phyloP scores from a whole-genome alignment of 306 rosid genomes.

The Sicyos baderoa region DNA sequence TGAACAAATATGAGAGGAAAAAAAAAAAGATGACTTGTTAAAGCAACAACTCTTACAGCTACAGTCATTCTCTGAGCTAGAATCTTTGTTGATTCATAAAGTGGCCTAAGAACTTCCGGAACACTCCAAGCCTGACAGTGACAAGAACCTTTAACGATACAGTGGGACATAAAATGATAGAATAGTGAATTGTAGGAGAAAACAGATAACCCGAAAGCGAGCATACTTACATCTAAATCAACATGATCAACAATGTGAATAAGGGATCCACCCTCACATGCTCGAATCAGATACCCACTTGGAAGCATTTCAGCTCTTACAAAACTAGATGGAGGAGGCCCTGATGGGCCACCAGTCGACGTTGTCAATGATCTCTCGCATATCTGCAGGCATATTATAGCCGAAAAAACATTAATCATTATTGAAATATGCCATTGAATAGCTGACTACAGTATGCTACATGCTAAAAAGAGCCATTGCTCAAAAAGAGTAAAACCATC shows the following conservation, averaged over 20 bases:
- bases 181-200: not conserved
- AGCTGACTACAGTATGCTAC: not conserved
- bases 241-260: conserved; percentile 92
- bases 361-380: conserved; percentile 83
- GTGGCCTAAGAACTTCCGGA: conserved; percentile 90
- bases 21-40: not conserved
- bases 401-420: not conserved
- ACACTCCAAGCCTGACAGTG: conserved; percentile 70
- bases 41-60: conserved; percentile 41
- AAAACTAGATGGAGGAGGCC: conserved; percentile 63
- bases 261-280: conserved; percentile 92
- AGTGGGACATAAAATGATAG: not conserved
- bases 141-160: not conserved
- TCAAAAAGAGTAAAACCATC: not conserved
- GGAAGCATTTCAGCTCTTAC: conserved; percentile 93
- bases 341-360: conserved; percentile 75
- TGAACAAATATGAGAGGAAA: not conserved
- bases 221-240: conserved; percentile 65
- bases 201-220: not conserved
- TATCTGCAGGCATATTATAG: conserved; percentile 33
- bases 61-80: conserved; percentile 81
- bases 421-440: not conserved
- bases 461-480: not conserved
- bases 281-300: conserved; percentile 85
- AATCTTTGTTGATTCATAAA: conserved; percentile 78